A percentile compares a stretch with the other conserved stretches of the same genome.
Conservation (phyloP, 129 eudicot species). For the Smallanthus sonchifolius region DNA sequence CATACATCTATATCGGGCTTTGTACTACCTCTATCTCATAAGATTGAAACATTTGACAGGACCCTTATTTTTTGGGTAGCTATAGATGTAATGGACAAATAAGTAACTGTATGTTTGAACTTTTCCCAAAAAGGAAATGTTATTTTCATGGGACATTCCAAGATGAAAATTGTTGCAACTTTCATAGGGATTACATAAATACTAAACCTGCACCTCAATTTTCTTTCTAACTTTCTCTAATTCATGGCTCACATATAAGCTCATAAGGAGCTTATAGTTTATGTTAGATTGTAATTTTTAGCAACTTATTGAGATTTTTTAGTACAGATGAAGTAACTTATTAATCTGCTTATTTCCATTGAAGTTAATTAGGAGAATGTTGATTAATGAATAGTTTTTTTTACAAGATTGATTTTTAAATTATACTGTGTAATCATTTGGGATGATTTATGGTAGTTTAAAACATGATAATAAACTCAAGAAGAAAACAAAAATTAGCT, state of each 20-base stretch:
- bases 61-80: neutral
- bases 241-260: neutral
- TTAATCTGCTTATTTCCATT: neutral
- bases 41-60: neutral
- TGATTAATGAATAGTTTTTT: neutral
- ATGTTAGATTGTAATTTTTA: neutral
- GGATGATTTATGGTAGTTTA: neutral
- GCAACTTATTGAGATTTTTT: neutral
- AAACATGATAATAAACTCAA: neutral
- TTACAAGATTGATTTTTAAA: neutral
- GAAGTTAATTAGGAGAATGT: neutral
- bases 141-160: neutral
- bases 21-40: neutral
- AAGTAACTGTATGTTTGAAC: neutral
- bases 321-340: too few relatives aligned
- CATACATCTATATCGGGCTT: neutral
- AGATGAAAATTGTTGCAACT: neutral
- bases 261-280: neutral
- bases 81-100: neutral
- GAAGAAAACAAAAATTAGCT: neutral
- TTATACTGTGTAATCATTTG: neutral
- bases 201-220: neutral
- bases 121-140: neutral
- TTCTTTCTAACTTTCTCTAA: neutral
- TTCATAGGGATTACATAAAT: neutral